phyloP scores from a whole-genome alignment of 78 protist species.

The Diacronema lutheri region DNA sequence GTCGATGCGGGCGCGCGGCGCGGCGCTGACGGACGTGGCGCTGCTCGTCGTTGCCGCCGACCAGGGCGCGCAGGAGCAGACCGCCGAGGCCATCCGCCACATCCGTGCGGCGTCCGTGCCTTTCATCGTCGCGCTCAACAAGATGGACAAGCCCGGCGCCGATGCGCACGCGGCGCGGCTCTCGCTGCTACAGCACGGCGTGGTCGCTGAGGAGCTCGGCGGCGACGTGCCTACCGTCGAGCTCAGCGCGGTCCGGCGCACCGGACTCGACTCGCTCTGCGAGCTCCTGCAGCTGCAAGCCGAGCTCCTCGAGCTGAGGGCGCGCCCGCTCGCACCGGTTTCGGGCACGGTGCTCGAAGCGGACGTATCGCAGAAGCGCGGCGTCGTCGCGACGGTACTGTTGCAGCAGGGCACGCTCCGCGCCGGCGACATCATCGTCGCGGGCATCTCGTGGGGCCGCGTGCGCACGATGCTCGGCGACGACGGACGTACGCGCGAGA shows the following conservation, averaged over 20 bases:
- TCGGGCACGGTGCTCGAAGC: background rate
- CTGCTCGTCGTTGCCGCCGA: slow-evolving; percentile 82
- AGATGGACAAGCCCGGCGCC: slow-evolving; percentile 68
- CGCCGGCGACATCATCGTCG: background rate
- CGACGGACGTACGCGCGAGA: background rate
- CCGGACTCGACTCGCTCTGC: background rate
- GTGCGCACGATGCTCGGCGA: background rate
- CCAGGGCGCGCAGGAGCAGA: slow-evolving; percentile 12
- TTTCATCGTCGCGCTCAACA: slow-evolving; percentile 80
- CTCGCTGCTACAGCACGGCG: background rate
- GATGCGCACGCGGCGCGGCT: background rate
- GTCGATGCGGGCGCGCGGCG: slow-evolving; percentile 51
- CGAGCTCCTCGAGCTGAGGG: slow-evolving; percentile 10
- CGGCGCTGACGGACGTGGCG: slow-evolving; percentile 76
- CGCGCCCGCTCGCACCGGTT: background rate
- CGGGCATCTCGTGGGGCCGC: background rate
- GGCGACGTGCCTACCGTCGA: slow-evolving; percentile 14
- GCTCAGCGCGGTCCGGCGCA: background rate
- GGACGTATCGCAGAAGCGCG: background rate
- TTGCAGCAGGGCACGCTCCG: background rate
- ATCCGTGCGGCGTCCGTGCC: slow-evolving; percentile 26
- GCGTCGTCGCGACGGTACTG: background rate
- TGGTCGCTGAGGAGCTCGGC: background rate
- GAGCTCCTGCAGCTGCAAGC: background rate
- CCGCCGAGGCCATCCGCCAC: background rate